Evolutionary conservation across 148 eudicot species (phyloP).

Genomic region (Chenopodium berlandieri): DNA sequence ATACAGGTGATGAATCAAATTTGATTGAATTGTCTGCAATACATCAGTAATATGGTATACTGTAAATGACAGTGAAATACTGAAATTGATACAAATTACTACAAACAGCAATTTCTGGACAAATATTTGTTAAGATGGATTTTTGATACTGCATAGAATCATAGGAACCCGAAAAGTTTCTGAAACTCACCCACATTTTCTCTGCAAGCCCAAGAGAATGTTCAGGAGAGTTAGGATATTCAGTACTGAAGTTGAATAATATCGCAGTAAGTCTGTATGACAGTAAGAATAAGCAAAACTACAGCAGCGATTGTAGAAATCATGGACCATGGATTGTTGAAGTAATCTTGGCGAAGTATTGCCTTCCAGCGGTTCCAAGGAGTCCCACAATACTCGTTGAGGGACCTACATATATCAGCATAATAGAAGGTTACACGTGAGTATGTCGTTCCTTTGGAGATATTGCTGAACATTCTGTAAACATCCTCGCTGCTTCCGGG

Average conservation of each 20-base stretch:
- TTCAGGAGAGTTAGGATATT: not conserved
- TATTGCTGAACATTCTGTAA: slow-evolving; percentile 29
- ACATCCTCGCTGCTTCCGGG: slow-evolving; percentile 36
- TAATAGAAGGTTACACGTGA: slow-evolving; percentile 32
- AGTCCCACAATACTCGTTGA: slow-evolving; percentile 25
- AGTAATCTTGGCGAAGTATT: slow-evolving; percentile 37
- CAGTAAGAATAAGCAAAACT: slow-evolving; percentile 33
- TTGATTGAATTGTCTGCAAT: not conserved
- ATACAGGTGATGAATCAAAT: not conserved
- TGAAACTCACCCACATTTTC: not conserved
- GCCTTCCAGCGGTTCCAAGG: slow-evolving; percentile 42
- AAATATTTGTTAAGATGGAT: not conserved
- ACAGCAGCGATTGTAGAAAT: slow-evolving; percentile 37
- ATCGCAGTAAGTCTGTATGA: slow-evolving; percentile 39
- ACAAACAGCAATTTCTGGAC: not conserved
- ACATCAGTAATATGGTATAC: too few species aligned
- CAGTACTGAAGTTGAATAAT: slow-evolving; percentile 25
- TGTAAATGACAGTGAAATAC: not conserved
- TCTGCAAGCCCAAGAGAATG: not conserved
- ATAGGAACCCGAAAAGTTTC: not conserved
- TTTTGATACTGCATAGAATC: too few species aligned
- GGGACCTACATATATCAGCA: slow-evolving; percentile 28
- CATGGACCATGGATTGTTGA: slow-evolving; percentile 43
- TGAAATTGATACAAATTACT: not conserved
- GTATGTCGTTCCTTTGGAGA: slow-evolving; percentile 36